Conservation (phyloP, 805 yeast species). For the Myxozyma geophila region DNA sequence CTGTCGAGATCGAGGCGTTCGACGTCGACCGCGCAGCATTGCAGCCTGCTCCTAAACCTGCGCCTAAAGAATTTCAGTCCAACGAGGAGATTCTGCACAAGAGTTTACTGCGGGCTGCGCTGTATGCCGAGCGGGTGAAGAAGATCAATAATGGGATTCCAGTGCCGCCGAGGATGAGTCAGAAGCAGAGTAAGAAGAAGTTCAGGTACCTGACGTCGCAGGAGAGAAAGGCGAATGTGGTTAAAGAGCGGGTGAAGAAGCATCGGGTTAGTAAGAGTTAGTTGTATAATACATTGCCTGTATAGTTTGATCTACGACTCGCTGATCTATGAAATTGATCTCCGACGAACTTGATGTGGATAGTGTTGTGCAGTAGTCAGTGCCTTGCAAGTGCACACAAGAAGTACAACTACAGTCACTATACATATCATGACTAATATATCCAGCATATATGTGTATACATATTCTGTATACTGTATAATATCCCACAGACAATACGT, state of each 20-base stretch:
- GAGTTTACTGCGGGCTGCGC: conserved; percentile 63
- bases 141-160: conserved; percentile 46
- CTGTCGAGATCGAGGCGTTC: conserved; percentile 64
- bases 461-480: not conserved
- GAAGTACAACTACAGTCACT: too few species aligned
- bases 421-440: too few species aligned
- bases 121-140: conserved; percentile 54
- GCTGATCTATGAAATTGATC: too few species aligned
- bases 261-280: not conserved
- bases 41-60: conserved; percentile 3
- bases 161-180: conserved; percentile 36
- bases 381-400: too few species aligned
- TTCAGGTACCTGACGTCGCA: conserved; percentile 83
- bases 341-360: too few species aligned
- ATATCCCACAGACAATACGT: not conserved
- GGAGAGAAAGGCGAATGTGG: conserved; percentile 65
- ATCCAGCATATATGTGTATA: not conserved
- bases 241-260: conserved; percentile 49
- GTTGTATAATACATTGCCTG: too few species aligned
- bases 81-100: conserved; percentile 19
- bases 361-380: too few species aligned
- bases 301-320: too few species aligned
- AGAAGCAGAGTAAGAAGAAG: conserved; percentile 64
- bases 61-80: conserved; percentile 4
- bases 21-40: conserved; percentile 12